phyloP scores from a whole-genome alignment of 192 early-diverging fungal genomes.

The Umbelopsis sp. region DNA sequence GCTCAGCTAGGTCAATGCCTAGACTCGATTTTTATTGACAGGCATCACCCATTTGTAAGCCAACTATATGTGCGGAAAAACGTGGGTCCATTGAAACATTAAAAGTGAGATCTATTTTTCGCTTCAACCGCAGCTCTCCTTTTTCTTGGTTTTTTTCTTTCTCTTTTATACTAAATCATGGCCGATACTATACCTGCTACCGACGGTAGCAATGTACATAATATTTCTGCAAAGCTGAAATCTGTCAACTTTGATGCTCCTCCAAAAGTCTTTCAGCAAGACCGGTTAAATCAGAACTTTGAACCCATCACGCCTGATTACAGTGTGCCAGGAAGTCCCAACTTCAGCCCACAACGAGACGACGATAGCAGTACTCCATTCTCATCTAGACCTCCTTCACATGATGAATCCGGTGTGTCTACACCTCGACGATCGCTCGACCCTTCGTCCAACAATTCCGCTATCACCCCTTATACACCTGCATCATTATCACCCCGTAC shows the following conservation, averaged over 20 bases:
- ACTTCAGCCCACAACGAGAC: slow-evolving; percentile 11
- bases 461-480: slow-evolving; percentile 33
- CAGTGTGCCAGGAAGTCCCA: slow-evolving; percentile 37
- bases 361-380: slow-evolving; percentile 3
- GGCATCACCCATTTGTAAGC: neutral
- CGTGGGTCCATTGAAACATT: slow-evolving; percentile 15
- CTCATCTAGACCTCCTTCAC: slow-evolving; percentile 10
- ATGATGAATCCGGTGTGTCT: slow-evolving; percentile 11
- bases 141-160: slow-evolving; percentile 4
- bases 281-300: slow-evolving; percentile 31
- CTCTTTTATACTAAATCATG: neutral
- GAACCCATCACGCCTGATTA: slow-evolving; percentile 38
- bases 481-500: slow-evolving; percentile 37
- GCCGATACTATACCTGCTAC: slow-evolving; percentile 2
- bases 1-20: neutral
- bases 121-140: neutral
- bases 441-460: slow-evolving; percentile 14
- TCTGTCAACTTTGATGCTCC: slow-evolving; percentile 37
- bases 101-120: slow-evolving; percentile 5
- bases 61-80: slow-evolving; percentile 16
- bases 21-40: neutral
- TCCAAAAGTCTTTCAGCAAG: slow-evolving; percentile 34
- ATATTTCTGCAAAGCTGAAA: slow-evolving; percentile 25
- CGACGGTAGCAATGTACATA: neutral
- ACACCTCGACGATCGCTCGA: neutral